phyloP scores from a whole-genome alignment of 768 basidiomycete species.

The Suillus paluster region DNA sequence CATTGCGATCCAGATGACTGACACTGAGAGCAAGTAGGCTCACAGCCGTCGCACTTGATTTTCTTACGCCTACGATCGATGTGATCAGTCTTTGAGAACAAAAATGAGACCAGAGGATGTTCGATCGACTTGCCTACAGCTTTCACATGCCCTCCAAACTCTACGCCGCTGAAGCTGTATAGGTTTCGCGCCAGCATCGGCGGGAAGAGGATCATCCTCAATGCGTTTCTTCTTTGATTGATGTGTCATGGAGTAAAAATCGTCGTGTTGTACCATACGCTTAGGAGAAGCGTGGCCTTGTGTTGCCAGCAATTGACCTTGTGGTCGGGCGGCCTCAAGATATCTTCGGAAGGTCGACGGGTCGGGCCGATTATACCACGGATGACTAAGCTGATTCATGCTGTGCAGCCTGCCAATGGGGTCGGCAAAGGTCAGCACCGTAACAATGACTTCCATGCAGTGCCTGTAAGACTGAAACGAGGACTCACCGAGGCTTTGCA shows the following conservation, averaged over 20 bases:
- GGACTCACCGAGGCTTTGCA: conserved; percentile 4
- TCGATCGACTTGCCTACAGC: conserved; percentile 67
- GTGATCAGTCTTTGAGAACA: conserved; percentile 20
- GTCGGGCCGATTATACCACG: conserved; percentile 40
- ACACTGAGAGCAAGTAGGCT: conserved; percentile 87
- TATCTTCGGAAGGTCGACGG: conserved; percentile 39
- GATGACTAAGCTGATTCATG: conserved; percentile 41
- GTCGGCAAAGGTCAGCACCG: background rate
- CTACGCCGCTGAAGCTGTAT: conserved; percentile 77
- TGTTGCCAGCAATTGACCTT: conserved; percentile 25
- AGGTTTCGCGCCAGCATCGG: conserved; percentile 68
- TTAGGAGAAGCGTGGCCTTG: conserved; percentile 22
- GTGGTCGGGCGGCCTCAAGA: conserved; percentile 29
- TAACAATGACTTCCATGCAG: background rate
- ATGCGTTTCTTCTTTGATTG: conserved; percentile 80
- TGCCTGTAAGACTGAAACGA: background rate
- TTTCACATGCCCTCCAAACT: conserved; percentile 91
- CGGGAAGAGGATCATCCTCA: conserved; percentile 53
- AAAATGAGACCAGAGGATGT: conserved; percentile 12
- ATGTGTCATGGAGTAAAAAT: conserved; percentile 51
- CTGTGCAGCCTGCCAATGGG: background rate
- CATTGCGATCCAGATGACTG: conserved; percentile 73
- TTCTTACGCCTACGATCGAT: conserved; percentile 73
- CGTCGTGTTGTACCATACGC: conserved; percentile 43
- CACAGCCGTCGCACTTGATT: conserved; percentile 90